Percentiles rank a stretch among this genome's conserved stretches.
These are phyloP conservation scores for Nakaseomyces kungkrabaensis DNA, from an alignment of 1,139 yeast species.

Conservation along the genomic window DNA sequence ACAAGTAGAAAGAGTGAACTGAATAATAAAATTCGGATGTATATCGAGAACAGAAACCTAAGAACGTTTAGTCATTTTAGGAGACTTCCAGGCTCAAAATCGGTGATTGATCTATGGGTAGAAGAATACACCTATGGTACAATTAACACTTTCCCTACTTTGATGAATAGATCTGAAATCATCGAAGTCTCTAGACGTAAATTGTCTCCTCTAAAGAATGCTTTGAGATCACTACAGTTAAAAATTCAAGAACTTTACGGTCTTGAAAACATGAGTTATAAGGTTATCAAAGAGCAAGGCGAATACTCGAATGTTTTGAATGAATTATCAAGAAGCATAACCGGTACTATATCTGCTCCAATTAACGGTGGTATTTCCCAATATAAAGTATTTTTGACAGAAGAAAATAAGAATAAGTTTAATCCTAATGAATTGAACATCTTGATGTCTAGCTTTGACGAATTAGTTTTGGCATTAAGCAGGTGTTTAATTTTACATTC, in stretches of 20 bases:
- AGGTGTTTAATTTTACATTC: conserved; percentile 65
- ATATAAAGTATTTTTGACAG: conserved; percentile 56
- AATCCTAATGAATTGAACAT: conserved; percentile 42
- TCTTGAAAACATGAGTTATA: conserved; percentile 53
- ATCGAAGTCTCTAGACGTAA: conserved; percentile 42
- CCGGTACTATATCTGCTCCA: conserved; percentile 88
- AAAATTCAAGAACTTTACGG: conserved; percentile 68
- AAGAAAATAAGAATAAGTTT: conserved; percentile 28
- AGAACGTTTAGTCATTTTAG: conserved; percentile 59
- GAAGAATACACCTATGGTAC: conserved; percentile 80
- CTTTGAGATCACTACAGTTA: conserved; percentile 53
- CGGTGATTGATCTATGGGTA: conserved; percentile 76
- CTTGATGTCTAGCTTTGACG: conserved; percentile 56
- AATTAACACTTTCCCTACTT: conserved; percentile 69
- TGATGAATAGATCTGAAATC: conserved; percentile 78
- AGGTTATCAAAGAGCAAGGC: conserved; percentile 46
- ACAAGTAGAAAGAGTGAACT: conserved; percentile 13
- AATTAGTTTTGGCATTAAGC: conserved; percentile 54
- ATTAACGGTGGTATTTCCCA: conserved; percentile 89
- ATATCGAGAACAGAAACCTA: conserved; percentile 63
- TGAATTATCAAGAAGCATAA: conserved; percentile 65
- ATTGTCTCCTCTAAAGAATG: conserved; percentile 81
- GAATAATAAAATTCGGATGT: conserved; percentile 42
- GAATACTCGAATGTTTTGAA: conserved; percentile 44
- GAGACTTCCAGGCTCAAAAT: conserved; percentile 65